A percentile compares a stretch with the other conserved stretches of the same genome.
These are phyloP conservation scores for Citrus maxima DNA, from an alignment of 345 rosid genomes.

Conservation along the genomic window DNA sequence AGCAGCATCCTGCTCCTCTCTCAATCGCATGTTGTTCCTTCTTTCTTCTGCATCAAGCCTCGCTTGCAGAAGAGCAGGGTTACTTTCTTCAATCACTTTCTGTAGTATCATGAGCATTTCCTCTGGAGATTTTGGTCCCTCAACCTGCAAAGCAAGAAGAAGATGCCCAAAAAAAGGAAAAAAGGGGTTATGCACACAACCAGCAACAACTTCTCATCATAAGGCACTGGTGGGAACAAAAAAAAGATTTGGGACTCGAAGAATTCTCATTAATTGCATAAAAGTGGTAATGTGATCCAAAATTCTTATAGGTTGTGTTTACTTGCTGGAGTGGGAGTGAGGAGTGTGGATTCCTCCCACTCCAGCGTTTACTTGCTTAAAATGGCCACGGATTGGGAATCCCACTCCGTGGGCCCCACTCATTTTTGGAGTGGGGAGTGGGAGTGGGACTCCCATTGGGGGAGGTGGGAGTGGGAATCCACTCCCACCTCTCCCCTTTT, in stretches of 20 bases:
- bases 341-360: too few species aligned
- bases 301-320: too few species aligned
- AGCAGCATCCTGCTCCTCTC: conserved; percentile 99
- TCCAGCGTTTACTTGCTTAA: too few species aligned
- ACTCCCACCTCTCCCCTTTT: too few species aligned
- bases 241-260: not conserved
- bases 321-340: too few species aligned
- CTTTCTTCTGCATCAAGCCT: conserved; percentile 96
- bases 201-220: not conserved
- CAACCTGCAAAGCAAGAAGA: conserved; percentile 48
- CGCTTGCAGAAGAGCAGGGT: conserved; percentile 76
- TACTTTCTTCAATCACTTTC: conserved; percentile 95
- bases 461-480: too few species aligned
- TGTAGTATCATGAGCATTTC: conserved; percentile 72
- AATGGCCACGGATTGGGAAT: too few species aligned
- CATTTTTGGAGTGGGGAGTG: too few species aligned
- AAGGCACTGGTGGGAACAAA: not conserved
- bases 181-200: not conserved
- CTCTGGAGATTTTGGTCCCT: conserved; percentile 88
- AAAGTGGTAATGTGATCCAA: not conserved
- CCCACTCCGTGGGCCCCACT: too few species aligned
- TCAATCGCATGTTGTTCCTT: conserved; percentile 63
- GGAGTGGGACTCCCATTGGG: too few species aligned
- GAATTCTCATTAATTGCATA: not conserved
- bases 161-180: not conserved